A percentile compares a stretch with the other conserved stretches of the same genome.
phyloP scores from a whole-genome alignment of 139 green algal genomes.

The Ettlia oleoabundans region DNA sequence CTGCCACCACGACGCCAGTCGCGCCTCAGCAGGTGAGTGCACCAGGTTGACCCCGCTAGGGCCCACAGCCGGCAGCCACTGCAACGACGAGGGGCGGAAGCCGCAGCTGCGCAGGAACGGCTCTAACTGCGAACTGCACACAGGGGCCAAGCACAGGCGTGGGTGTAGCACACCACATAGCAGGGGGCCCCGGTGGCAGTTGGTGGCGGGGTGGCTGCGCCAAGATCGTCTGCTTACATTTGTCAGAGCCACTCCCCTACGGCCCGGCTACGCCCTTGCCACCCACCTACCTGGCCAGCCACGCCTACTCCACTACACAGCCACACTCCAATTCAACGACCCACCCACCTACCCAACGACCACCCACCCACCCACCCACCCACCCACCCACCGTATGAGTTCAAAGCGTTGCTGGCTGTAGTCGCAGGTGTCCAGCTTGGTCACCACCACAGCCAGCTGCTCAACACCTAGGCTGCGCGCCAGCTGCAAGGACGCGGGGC shows the following conservation, averaged over 20 bases:
- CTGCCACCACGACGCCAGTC: conserved; percentile 65
- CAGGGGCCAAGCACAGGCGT: too few species aligned
- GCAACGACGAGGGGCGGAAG: conserved; percentile 71
- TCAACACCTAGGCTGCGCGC: conserved; percentile 89
- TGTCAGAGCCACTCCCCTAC: too few species aligned
- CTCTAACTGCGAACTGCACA: conserved; percentile 59
- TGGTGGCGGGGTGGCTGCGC: too few species aligned
- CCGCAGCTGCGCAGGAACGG: conserved; percentile 86
- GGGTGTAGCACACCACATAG: too few species aligned
- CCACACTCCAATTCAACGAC: too few species aligned
- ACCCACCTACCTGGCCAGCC: too few species aligned
- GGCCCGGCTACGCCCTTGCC: too few species aligned
- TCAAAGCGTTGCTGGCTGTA: conserved; percentile 81
- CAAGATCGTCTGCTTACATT: too few species aligned
- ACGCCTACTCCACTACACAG: too few species aligned
- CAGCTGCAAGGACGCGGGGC: conserved; percentile 62
- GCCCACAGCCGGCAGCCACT: conserved; percentile 88
- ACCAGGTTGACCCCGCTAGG: conserved; percentile 86
- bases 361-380: too few species aligned
- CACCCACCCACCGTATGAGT: conserved; percentile 61
- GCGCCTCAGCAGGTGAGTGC: conserved; percentile 40
- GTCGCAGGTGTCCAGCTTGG: conserved; percentile 86
- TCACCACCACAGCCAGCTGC: conserved; percentile 91
- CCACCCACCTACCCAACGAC: too few species aligned
- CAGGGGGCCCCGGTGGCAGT: background rate